Percentiles rank a stretch among this genome's conserved stretches.
These are phyloP conservation scores for Camelina laxa DNA, from an alignment of 345 rosid genomes.

Conservation along the genomic window DNA sequence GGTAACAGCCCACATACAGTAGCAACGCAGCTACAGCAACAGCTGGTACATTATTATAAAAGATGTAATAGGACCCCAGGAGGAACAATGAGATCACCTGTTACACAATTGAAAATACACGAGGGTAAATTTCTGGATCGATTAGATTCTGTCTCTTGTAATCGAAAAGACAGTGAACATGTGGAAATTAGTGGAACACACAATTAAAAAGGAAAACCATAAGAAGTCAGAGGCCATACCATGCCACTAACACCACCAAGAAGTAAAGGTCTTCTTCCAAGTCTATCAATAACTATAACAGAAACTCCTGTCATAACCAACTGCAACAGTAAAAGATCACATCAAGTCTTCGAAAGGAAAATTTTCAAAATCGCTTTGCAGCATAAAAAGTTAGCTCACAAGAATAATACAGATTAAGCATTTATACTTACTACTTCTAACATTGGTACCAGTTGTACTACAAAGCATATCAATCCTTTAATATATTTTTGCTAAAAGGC, in stretches of 20 bases:
- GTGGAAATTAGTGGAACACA: not conserved
- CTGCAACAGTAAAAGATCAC: conserved; percentile 48
- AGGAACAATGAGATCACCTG: conserved; percentile 87
- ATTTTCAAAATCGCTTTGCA: conserved; percentile 3
- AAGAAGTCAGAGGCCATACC: conserved; percentile 47
- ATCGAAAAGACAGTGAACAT: not conserved
- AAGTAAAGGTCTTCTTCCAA: conserved; percentile 95
- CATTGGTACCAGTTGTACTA: conserved; percentile 14
- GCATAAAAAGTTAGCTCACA: conserved; percentile 10
- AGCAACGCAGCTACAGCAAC: conserved; percentile 83
- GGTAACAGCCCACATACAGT: conserved; percentile 93
- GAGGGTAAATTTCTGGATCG: not conserved
- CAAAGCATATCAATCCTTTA: not conserved
- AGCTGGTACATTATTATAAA: conserved; percentile 62
- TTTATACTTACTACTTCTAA: conserved; percentile 6
- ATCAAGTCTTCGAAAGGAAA: conserved; percentile 14
- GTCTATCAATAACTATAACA: conserved; percentile 81
- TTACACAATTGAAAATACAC: conserved; percentile 18
- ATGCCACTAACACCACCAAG: conserved; percentile 96
- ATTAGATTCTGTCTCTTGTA: not conserved
- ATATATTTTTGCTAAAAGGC: not conserved
- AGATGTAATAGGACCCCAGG: conserved; percentile 89
- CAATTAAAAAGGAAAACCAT: conserved; percentile 2
- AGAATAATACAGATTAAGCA: not conserved
- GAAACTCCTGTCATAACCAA: conserved; percentile 92